Base-by-base conservation (phyloP, 2,329 filamentous ascomycete species). In the Cladosporium cucumerinum region DNA sequence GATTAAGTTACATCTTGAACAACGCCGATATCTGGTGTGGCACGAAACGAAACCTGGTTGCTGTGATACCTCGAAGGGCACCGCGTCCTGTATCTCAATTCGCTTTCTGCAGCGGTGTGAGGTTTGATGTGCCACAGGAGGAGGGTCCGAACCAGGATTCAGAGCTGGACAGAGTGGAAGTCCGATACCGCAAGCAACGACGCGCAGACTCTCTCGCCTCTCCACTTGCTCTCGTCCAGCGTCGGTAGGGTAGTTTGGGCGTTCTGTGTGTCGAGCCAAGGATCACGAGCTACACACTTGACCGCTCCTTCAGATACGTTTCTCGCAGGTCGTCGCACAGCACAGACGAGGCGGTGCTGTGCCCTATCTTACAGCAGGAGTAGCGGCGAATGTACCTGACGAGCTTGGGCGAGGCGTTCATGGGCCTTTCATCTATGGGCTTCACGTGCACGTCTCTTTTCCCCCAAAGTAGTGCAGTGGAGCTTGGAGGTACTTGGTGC, bases 381-480 rank as follows among this genome's bases (percentile, higher is more conserved):
- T 46, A 23, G 39, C 39, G n/a, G 39, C 39, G 39, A 46, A 28
- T 54, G 25, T 30, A 21, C 26, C 51, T 30, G 36, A 48, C 26
- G 57, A 57, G 54, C 57, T 60, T 60, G 57, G 36, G 39, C 39
- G 57, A 49, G 39, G 57, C 57, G 57, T 60, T 60, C 43, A 34
- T 49, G 18, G 23, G 16, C 25, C 26, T n/a, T 30, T 46, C 26
- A 26, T 60, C 39, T 21, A 12, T 23, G 39, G 39, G 39, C 57
- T 49, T 49, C 36, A 43, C 36, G 57, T 49, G 54, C 51, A 32
- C 51, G 51, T 54, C 51, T 54, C n/a, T 21, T 26, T 58, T 58
- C 28, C 55, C 25, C 32, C 55, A 39, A 23, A 26, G 55, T 25
- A 14, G 32, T 11, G 55, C 36, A 39, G 55, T 57, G 55, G 34